These are phyloP conservation scores for Vaccinium corymbosum DNA, from an alignment of 148 eudicot genomes.

Conservation along the genomic window DNA sequence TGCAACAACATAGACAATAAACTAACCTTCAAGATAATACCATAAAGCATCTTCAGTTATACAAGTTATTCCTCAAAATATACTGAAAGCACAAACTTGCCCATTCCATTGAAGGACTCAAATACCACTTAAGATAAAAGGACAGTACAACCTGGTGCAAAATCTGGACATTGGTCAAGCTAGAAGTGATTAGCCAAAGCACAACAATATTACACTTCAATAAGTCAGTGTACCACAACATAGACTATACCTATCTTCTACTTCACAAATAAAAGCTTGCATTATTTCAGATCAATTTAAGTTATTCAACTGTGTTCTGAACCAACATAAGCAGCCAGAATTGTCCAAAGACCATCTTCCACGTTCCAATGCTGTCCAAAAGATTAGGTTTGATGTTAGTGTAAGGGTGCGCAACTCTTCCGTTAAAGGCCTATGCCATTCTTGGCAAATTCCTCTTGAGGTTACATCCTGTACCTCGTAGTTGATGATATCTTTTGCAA, in stretches of 20 bases:
- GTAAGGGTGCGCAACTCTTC: too few species aligned
- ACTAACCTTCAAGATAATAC: background rate
- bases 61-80: background rate
- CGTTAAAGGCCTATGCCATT: too few species aligned
- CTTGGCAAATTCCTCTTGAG: too few species aligned
- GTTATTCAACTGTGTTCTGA: background rate
- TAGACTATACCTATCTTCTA: background rate
- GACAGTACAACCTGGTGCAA: slow-evolving; percentile 9
- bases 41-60: background rate
- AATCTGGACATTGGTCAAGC: background rate
- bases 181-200: slow-evolving; percentile 9
- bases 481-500: too few species aligned
- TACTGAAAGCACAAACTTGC: background rate
- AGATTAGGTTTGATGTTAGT: too few species aligned
- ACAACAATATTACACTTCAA: background rate
- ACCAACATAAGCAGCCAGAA: background rate
- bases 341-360: background rate
- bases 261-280: background rate
- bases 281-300: background rate
- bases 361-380: too few species aligned
- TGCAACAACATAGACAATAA: background rate
- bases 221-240: background rate
- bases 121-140: background rate
- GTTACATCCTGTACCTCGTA: too few species aligned
- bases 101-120: background rate